phyloP scores from a whole-genome alignment of 1,284 basidiomycete genomes.

The Cutaneotrichosporon cyanovorans region DNA sequence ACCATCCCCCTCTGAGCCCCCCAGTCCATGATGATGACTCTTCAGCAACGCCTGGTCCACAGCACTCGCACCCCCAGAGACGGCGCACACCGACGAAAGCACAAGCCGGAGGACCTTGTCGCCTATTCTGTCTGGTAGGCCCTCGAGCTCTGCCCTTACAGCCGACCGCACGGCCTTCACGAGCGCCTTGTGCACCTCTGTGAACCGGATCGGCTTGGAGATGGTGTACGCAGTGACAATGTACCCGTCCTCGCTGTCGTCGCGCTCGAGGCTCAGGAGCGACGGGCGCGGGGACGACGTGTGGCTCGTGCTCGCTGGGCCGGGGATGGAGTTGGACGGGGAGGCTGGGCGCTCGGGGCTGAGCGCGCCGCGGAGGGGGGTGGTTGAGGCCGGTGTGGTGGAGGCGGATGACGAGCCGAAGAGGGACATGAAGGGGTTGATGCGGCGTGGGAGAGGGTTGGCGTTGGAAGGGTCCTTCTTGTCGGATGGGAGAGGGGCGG shows the following conservation, averaged over 20 bases:
- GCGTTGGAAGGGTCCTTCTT: too few species aligned
- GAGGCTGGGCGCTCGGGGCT: constrained; percentile 43
- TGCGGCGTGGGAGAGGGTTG: constrained; percentile 21
- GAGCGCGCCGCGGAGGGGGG: background rate
- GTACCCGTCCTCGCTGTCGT: constrained; percentile 32
- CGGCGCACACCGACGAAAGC: constrained; percentile 21
- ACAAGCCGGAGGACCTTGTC: constrained; percentile 53
- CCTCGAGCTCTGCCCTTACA: constrained; percentile 52
- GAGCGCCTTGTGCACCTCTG: constrained; percentile 56
- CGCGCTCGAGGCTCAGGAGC: constrained; percentile 27
- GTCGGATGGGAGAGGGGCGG: constrained; percentile 8
- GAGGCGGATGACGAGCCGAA: constrained; percentile 28
- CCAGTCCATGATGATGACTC: constrained; percentile 17
- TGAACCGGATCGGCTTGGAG: constrained; percentile 33
- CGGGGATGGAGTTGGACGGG: too few species aligned
- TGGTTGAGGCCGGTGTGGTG: too few species aligned
- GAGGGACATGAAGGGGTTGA: constrained; percentile 42
- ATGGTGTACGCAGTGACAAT: constrained; percentile 40
- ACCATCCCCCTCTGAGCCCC: background rate
- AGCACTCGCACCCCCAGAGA: constrained; percentile 2
- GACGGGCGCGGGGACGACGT: constrained; percentile 28
- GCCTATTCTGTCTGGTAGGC: constrained; percentile 56
- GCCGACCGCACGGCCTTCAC: constrained; percentile 56
- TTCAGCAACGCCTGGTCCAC: constrained; percentile 26
- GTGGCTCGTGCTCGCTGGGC: background rate